Base-by-base conservation (phyloP, 2,329 filamentous ascomycete species). In the Phyllosticta citriasiana region DNA sequence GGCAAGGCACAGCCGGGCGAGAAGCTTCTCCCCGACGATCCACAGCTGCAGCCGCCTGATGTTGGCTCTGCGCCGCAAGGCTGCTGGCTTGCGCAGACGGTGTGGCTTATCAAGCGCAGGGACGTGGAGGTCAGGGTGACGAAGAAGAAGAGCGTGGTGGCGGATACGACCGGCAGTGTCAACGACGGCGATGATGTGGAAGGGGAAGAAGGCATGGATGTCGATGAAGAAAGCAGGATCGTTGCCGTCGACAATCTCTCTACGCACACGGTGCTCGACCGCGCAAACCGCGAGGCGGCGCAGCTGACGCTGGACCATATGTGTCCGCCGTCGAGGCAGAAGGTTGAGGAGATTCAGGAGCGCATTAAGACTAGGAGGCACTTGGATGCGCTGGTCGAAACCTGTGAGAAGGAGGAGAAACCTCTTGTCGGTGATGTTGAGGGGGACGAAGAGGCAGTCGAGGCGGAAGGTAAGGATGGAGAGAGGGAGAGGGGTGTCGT, bases 211-310 rank as follows among this genome's bases (percentile, higher is more conserved):
- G 52, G 6, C 52, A 14, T 26, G 8, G 19, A 14, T 5, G 7
- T 22, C 8, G 9, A 12, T 8, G 30, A 24, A 22, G 54, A 56
- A 9, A 27, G 10, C 16, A 22, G n/a, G 1, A 14, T 19, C 16
- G 3, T 14, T 7, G 14, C 2, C 4, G 14, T 8, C n/a, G 12
- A 1, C 16, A n/a, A 47, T 7, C 16, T 56, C 1, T 53, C 53
- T n/a, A 19, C 53, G 16, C 56, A n/a, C 12, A 60, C 58, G n/a
- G 58, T 60, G 22, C 26, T 26, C 7, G 58, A 60, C 40, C 24
- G 35, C 35, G 58, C 58, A 6, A 60, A 60, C n/a, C 24, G 53
- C 4, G 53, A 60, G 4, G 58, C 58, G 2, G 53, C 35, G 0
- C 16, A n/a, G n/a, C 35, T 47, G 16, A 7, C 51, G 25, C 14